phyloP scores from a whole-genome alignment of 768 basidiomycete species.

The Mrakia frigida region DNA sequence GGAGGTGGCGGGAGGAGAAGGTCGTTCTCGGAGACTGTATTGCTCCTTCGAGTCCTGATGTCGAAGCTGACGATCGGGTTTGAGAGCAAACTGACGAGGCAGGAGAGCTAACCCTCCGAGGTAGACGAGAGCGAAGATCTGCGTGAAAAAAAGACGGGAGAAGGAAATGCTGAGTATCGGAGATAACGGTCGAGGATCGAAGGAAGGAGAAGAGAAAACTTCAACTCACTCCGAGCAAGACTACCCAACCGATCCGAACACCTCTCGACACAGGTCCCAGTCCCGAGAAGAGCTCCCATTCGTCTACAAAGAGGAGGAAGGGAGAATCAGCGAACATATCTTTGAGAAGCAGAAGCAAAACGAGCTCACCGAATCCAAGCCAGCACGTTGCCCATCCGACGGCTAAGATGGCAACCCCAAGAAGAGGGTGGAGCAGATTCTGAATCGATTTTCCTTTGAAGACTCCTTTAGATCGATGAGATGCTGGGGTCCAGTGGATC shows the following conservation, averaged over 20 bases:
- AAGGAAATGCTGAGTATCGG: no score
- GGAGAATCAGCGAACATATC: no score
- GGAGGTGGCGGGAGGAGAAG: no score
- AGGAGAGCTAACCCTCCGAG: constrained; percentile 8
- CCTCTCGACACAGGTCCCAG: neutral
- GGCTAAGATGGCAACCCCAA: constrained; percentile 3
- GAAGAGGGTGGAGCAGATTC: constrained; percentile 14
- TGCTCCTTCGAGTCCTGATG: no score
- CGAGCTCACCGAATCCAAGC: no score
- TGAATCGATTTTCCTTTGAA: neutral
- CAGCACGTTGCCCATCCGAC: no score
- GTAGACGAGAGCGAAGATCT: constrained; percentile 18
- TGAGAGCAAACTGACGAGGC: constrained; percentile 6
- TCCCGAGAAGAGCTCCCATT: neutral
- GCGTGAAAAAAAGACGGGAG: neutral
- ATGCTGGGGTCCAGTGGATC: neutral
- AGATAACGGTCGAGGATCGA: no score
- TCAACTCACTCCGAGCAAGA: neutral
- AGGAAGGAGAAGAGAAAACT: neutral
- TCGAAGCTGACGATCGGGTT: no score
- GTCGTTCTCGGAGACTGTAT: no score
- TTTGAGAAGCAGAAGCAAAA: no score
- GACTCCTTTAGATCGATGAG: neutral
- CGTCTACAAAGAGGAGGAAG: neutral
- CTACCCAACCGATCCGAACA: constrained; percentile 13